phyloP scores from a whole-genome alignment of 2,329 filamentous ascomycete genomes.

The Chaetomium sp. region DNA sequence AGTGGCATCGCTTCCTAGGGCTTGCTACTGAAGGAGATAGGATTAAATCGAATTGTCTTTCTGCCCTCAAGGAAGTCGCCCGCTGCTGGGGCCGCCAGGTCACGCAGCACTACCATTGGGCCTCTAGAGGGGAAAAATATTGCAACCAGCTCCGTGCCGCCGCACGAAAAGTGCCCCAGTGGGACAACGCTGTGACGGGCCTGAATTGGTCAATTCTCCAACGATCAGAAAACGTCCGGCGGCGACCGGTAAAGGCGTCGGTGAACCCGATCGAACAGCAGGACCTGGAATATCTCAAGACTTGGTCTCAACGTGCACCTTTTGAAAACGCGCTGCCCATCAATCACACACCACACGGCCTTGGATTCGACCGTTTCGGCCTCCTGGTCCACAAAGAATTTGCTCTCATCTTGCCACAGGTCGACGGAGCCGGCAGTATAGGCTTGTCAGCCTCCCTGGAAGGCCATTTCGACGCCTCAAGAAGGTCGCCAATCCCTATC shows the following conservation, averaged over 20 bases:
- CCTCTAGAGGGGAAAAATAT: neutral
- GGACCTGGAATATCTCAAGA: neutral
- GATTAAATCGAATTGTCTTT: neutral
- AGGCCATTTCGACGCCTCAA: neutral
- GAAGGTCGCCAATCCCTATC: neutral
- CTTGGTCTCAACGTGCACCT: neutral
- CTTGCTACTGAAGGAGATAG: neutral
- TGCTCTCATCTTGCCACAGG: neutral
- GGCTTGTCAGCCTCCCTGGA: neutral
- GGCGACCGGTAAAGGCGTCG: neutral
- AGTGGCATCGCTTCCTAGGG: neutral
- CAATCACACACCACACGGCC: neutral
- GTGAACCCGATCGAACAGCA: neutral
- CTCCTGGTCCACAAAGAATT: neutral
- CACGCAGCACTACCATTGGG: neutral
- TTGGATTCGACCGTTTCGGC: neutral
- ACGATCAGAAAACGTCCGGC: neutral
- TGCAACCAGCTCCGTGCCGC: neutral
- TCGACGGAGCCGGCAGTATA: neutral
- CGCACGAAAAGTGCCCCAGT: neutral
- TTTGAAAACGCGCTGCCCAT: neutral
- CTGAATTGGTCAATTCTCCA: neutral
- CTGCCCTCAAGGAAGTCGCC: neutral
- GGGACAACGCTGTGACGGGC: neutral
- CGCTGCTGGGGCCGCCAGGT: neutral